Evolutionary conservation across 176 grass and related monocot species (phyloP), one percentile per base, ranked within the genome.

Genomic region (Areca catechu): DNA sequence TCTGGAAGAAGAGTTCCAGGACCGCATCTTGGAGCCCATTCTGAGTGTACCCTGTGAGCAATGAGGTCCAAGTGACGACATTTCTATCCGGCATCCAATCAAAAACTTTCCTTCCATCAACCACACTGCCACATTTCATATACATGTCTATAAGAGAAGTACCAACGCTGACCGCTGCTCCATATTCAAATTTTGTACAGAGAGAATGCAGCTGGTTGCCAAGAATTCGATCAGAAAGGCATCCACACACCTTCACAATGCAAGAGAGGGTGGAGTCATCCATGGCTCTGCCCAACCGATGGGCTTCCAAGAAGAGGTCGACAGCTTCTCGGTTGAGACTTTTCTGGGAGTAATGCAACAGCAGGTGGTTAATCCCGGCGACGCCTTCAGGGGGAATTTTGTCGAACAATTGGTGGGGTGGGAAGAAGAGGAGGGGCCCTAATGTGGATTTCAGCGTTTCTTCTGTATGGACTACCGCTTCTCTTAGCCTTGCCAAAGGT

Each of bases 201-300:
- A 84, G 62, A 49, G 67, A 68, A 57, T 89, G 84, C 50, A 88
- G 58, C 60, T 89, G 89, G 18, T 76, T 66, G 3, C 84, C 75
- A 0, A 77, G 27, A 37, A 15, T 60, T 48, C 58, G 51, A 28
- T 68, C 71, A 7, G 25, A 71, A 57, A 71, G 24, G 18, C 66
- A 22, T 20, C 74, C 74, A 9, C 77, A 73, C 0, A 27, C 50
- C 25, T 76, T 77, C 34, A 88, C 50, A 12, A 62, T 49, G 27
- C 71, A 69, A 10, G 68, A 74, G 54, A 88, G 4, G 7, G 22
- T 47, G 56, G 51, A 63, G 6, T 50, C 58, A 0, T 72, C 54
- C 2, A 73, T 4, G 6, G 29, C 27, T 3, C 48, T 6, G 0
- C 78, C 59, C 0, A 19, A 19, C 9, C 18, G 57, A 15, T 50